A percentile compares a stretch with the other conserved stretches of the same genome.
phyloP scores from a whole-genome alignment of 2,329 filamentous ascomycete genomes.

The Microsporum audouinii region DNA sequence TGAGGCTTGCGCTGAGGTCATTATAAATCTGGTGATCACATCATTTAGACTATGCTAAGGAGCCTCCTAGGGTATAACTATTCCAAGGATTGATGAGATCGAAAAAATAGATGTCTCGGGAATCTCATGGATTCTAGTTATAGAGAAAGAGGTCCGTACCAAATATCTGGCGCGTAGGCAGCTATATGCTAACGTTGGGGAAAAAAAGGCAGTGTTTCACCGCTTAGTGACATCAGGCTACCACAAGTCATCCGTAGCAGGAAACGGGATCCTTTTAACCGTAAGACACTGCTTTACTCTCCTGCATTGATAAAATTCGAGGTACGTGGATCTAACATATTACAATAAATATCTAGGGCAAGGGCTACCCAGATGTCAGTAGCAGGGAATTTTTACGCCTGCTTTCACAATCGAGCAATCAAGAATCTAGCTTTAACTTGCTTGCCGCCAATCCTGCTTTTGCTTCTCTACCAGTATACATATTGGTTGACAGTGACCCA shows the following conservation, averaged over 20 bases:
- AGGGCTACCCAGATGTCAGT: slow-evolving; percentile 53
- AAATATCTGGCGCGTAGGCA: not conserved
- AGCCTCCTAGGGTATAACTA: slow-evolving; percentile 39
- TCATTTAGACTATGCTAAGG: slow-evolving; percentile 12
- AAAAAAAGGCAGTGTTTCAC: slow-evolving; percentile 47
- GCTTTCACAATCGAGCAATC: slow-evolving; percentile 27
- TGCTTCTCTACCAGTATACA: slow-evolving; percentile 32
- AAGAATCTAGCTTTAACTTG: not conserved
- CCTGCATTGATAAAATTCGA: not conserved
- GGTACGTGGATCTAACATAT: not conserved
- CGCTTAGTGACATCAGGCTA: slow-evolving; percentile 41
- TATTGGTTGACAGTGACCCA: slow-evolving; percentile 50
- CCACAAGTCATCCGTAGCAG: slow-evolving; percentile 32
- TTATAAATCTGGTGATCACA: slow-evolving; percentile 13
- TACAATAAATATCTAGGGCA: slow-evolving; percentile 36
- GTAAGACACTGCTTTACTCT: slow-evolving; percentile 26
- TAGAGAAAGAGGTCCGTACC: slow-evolving; percentile 49
- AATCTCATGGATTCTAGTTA: slow-evolving; percentile 48
- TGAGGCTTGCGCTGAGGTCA: slow-evolving; percentile 22
- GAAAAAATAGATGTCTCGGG: slow-evolving; percentile 35
- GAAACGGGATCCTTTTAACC: slow-evolving; percentile 45
- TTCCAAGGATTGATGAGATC: slow-evolving; percentile 40
- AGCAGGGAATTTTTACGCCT: slow-evolving; percentile 44
- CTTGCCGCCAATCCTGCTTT: not conserved
- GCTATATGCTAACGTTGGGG: not conserved